Percentiles rank a stretch among this genome's conserved stretches.
Conservation (phyloP, 441 rosid genomes). For the Erodium texanum region DNA sequence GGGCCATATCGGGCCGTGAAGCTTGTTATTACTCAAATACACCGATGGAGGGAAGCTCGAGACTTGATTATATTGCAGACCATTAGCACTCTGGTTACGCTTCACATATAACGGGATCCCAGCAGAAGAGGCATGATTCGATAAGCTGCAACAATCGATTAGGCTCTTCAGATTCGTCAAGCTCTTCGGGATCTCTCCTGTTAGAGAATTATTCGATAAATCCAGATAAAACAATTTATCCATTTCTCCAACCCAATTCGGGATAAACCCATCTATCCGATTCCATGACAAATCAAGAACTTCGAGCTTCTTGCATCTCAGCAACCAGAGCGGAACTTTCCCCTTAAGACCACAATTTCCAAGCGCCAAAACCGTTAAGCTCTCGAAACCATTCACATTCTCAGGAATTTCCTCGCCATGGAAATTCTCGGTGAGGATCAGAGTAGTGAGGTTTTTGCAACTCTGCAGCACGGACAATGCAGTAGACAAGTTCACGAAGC, state of each 20-base stretch:
- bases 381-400: no score
- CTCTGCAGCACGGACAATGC: no score
- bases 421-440: no score
- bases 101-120: constrained; percentile 60
- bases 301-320: constrained; percentile 52
- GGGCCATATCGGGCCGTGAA: constrained; percentile 59
- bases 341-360: no score
- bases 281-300: constrained; percentile 79
- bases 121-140: constrained; percentile 29
- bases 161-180: constrained; percentile 42
- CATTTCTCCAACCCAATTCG: constrained; percentile 48
- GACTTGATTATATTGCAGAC: constrained; percentile 60
- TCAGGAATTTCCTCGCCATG: no score
- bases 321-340: constrained; percentile 41
- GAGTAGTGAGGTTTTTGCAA: no score
- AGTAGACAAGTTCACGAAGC: no score
- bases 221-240: constrained; percentile 61
- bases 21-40: constrained; percentile 44
- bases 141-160: constrained; percentile 27
- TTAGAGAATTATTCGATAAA: constrained; percentile 60
- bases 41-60: constrained; percentile 60
- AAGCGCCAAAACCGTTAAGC: no score
- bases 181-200: constrained; percentile 52
- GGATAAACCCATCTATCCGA: constrained; percentile 39
- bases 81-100: constrained; percentile 42